phyloP scores from a whole-genome alignment of 345 rosid species.

The Brassica cretica region DNA sequence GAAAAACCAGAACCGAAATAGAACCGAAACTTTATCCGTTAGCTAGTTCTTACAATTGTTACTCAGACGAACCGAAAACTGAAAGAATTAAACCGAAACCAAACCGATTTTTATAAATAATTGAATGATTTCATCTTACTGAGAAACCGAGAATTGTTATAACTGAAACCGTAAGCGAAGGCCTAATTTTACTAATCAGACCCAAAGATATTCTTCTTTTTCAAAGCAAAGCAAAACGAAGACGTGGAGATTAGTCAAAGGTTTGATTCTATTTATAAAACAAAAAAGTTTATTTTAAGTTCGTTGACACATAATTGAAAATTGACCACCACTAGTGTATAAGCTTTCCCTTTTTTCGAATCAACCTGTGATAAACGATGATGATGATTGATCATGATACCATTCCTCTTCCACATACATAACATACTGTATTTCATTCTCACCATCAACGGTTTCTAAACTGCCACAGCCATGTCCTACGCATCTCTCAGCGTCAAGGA shows the following conservation, averaged over 20 bases:
- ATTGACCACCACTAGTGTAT: slow-evolving; percentile 4
- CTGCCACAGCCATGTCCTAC: slow-evolving; percentile 34
- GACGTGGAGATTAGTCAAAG: not conserved
- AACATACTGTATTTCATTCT: not conserved
- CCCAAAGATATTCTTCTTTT: not conserved
- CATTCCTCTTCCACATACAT: not conserved
- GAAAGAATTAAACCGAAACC: no score
- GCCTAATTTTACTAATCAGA: not conserved
- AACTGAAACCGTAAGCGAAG: no score
- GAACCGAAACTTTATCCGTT: no score
- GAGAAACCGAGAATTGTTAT: no score
- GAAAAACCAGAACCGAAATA: no score
- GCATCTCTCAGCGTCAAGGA: slow-evolving; percentile 45
- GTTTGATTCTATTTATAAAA: not conserved
- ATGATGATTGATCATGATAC: not conserved
- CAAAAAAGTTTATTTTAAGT: not conserved
- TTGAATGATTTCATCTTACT: no score
- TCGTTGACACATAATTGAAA: not conserved
- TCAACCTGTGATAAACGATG: not conserved
- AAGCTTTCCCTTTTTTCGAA: not conserved
- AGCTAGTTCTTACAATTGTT: no score
- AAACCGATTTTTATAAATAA: no score
- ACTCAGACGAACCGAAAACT: no score
- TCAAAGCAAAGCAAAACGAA: not conserved
- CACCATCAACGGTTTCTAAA: slow-evolving; percentile 3